Base-by-base conservation (phyloP, 192 early-diverging fungal species). In the Gamsiella multidivaricata region DNA sequence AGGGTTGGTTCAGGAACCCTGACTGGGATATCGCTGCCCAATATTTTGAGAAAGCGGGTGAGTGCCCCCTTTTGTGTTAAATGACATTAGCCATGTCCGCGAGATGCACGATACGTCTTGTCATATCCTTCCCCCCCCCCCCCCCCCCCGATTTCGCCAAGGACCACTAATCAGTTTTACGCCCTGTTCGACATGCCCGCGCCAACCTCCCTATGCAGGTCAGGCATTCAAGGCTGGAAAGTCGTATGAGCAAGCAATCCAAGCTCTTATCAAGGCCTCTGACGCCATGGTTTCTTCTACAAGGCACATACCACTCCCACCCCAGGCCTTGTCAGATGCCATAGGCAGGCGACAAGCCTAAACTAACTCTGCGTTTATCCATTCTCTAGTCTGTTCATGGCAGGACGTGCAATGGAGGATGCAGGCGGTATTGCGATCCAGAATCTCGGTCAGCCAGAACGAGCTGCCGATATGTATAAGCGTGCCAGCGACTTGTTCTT, bases 11-110 rank as follows among this genome's bases (percentile, higher is more conserved):
- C 62, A 79, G 79, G 56, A 92, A 91, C 36, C 93, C 93, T 34
- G 93, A 94, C 61, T 92, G 88, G 90, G 93, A 94, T 70, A 71
- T 86, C 17, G 92, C 92, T 52, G 88, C 83, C 14, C 84, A 88
- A 46, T 81, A 81, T 61, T 94, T 87, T 52, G 90, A 93, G 63
- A 84, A 84, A 70, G 93, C 93, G 68, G 92, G 92, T 91, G 81
- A 52, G 46, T 29, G 33, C 9, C 25, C 12, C 54, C 26, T 10
- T 45, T 43, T n/a, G n/a, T n/a, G n/a, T n/a, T n/a, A n/a, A n/a
- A n/a, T n/a, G n/a, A n/a, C n/a, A n/a, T n/a, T n/a, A n/a, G n/a
- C n/a, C n/a, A n/a, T n/a, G n/a, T n/a, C n/a, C n/a, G n/a, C n/a
- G n/a, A n/a, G n/a, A n/a, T n/a, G n/a, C n/a, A n/a, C n/a, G n/a